Base-by-base conservation (phyloP, 176 grass and related monocot genomes). In the Oryza glumipatula region DNA sequence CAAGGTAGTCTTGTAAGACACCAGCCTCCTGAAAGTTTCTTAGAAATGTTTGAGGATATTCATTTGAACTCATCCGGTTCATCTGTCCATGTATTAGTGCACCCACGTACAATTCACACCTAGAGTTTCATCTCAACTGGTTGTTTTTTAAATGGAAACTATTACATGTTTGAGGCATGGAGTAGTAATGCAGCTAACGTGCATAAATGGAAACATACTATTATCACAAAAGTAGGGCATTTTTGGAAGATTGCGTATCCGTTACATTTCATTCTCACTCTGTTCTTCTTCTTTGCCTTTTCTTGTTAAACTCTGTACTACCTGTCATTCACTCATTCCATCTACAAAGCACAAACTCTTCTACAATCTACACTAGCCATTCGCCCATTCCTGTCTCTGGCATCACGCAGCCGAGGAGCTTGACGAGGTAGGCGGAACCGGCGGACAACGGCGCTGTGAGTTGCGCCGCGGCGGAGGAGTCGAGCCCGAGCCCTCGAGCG, bases 1-100 rank as follows among this genome's bases (percentile, higher is more conserved):
- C 76, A 85, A 89, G 88, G 88, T 85, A 52, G 85, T 67, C 14
- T 58, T 24, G 61, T 11, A 51, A 69, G 46, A 19, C 51, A 73
- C 32, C 74, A 47, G 1, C 38, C 4, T 70, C 9, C 69, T 35
- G 17, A 76, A 77, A 83, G 56, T 48, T 75, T 4, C 43, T 24
- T 64, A 38, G 7, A 23, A 47, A 38, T 2, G 23, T 64, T 17
- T 22, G 15, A 65, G 45, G 51, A 54, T 17, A 64, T 82, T 24
- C 41, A 64, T 82, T n/a, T 11, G 2, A 1, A 0, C n/a, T 47
- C 16, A 47, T 81, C 35, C 32, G 33, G 11, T 61, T 41, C 39
- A 41, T 41, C 1, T 7, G 39, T 41, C 8, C 39, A 41, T 41
- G 39, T 8, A 1, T 41, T 9, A 44, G 11, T 44, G 43, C 43